Conservation (phyloP, 768 basidiomycete species). For the Trametes villosa region DNA sequence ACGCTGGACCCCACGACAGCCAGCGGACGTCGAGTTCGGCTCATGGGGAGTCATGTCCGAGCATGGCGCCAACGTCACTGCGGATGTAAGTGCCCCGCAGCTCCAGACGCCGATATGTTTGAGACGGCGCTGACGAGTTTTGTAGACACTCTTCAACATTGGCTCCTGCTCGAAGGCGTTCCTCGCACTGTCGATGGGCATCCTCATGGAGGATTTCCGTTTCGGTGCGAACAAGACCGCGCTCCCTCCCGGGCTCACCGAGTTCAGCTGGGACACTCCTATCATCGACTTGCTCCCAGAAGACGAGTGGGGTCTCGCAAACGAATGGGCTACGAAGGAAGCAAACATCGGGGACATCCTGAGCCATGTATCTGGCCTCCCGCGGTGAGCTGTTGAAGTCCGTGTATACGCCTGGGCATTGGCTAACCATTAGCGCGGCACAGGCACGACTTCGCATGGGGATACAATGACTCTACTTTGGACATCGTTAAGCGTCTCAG, state of each 20-base stretch:
- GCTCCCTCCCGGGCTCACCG: slow-evolving; percentile 24
- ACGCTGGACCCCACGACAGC: not conserved
- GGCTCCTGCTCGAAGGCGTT: slow-evolving; percentile 40
- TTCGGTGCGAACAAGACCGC: slow-evolving; percentile 32
- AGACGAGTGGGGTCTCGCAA: slow-evolving; percentile 45
- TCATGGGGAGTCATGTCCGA: slow-evolving; percentile 21
- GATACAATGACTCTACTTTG: slow-evolving; percentile 32
- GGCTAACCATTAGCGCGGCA: not conserved
- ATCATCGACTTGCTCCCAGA: slow-evolving; percentile 41
- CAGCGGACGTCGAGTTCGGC: not conserved
- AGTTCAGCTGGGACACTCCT: slow-evolving; percentile 36
- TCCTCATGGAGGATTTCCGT: slow-evolving; percentile 39
- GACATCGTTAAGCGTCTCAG: slow-evolving; percentile 32
- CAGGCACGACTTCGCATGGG: slow-evolving; percentile 42
- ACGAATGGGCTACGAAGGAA: slow-evolving; percentile 44
- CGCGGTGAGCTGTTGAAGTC: slow-evolving; percentile 30
- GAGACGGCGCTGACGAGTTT: not conserved
- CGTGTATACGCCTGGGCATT: no score
- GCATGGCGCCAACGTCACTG: slow-evolving; percentile 6
- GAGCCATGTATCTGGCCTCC: slow-evolving; percentile 28
- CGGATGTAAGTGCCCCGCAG: slow-evolving; percentile 3
- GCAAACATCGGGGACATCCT: slow-evolving; percentile 44
- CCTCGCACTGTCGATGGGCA: slow-evolving; percentile 30
- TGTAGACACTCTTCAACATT: slow-evolving; percentile 37
- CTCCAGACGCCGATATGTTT: not conserved